Base-by-base conservation (phyloP, 176 grass and related monocot genomes). In the Avena atlantica region DNA sequence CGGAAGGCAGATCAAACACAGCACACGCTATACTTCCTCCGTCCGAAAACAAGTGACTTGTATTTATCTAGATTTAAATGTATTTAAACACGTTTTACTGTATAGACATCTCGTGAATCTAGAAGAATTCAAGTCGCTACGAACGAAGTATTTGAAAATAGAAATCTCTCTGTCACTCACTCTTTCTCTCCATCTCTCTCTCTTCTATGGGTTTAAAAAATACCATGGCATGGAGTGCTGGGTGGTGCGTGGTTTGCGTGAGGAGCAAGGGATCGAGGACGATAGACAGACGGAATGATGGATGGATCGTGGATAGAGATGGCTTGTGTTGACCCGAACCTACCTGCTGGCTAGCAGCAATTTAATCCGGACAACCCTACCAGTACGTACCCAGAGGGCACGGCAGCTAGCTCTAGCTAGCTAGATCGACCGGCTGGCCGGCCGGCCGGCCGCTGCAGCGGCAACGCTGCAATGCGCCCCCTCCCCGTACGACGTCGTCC, bases 281-380 rank as follows among this genome's bases (percentile, higher is more conserved):
- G 73, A 58, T 85, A 31, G 89, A 91, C 89, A 87, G 60, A 87
- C 47, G 81, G 89, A 91, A 85, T 85, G 92, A 94, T 89, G 82
- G 89, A 85, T 87, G 45, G 83, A 87, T 48, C 11, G 25, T 34
- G 31, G 31, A 34, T 34, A 62, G 60, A 15, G 34, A 47, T 82
- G 31, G 79, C 80, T 73, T 48, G 80, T 78, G 65, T 89, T 85
- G 83, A 89, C 80, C 83, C 11, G 47, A 64, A 53, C 45, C n/a
- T 77, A 77, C 74, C 74, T 76, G 23, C 40, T 42, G 40, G 40
- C 49, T 76, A 76, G 50, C 74, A 49, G 74, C 53, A 87, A 58
- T 68, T 12, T 8, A 83, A 70, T 71, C 48, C 55, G 5, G 27
- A 80, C 48, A 66, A 20, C 23, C 23, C 37, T 31, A 29, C 8